Evolutionary conservation across 495 filamentous ascomycete genomes (phyloP).

Genomic region (Chaetomium cochliodes): DNA sequence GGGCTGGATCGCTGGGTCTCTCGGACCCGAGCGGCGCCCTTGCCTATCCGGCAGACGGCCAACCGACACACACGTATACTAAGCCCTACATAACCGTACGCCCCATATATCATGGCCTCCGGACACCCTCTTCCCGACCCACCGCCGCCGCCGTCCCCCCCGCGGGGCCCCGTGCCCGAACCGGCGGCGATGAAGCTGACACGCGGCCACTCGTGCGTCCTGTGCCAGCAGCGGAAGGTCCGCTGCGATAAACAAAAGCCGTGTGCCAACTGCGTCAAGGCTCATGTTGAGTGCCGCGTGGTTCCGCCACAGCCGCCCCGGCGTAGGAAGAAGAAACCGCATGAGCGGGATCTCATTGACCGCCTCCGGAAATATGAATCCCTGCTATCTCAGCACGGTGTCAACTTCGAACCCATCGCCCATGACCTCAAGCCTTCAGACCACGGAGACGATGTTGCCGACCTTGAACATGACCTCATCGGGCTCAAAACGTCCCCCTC

Average conservation of each 20-base stretch:
- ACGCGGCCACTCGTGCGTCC: conserved; percentile 59
- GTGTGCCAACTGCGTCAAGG: conserved; percentile 65
- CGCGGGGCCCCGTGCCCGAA: conserved; percentile 33
- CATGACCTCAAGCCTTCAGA: conserved; percentile 45
- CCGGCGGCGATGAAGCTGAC: conserved; percentile 50
- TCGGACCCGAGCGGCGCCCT: conserved; percentile 30
- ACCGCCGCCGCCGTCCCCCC: conserved; percentile 41
- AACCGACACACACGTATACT: conserved; percentile 7
- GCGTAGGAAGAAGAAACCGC: conserved; percentile 57
- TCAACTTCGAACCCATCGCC: conserved; percentile 47
- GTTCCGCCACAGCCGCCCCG: conserved; percentile 58
- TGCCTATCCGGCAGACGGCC: conserved; percentile 17
- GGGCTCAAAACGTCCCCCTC: conserved; percentile 42
- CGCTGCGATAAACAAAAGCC: conserved; percentile 64
- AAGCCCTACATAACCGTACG: not conserved
- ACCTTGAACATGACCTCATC: conserved; percentile 49
- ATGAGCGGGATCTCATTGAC: conserved; percentile 52
- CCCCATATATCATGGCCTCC: conserved; percentile 32
- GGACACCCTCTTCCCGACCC: conserved; percentile 32
- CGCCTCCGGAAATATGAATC: conserved; percentile 56
- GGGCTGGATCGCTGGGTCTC: conserved; percentile 6
- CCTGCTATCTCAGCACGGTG: conserved; percentile 52
- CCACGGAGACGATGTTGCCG: conserved; percentile 48
- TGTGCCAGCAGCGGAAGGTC: conserved; percentile 67
- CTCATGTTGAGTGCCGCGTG: conserved; percentile 58